Evolutionary conservation across 2,329 filamentous ascomycete genomes (phyloP).

Genomic region (Monosporascus cannonballus): DNA sequence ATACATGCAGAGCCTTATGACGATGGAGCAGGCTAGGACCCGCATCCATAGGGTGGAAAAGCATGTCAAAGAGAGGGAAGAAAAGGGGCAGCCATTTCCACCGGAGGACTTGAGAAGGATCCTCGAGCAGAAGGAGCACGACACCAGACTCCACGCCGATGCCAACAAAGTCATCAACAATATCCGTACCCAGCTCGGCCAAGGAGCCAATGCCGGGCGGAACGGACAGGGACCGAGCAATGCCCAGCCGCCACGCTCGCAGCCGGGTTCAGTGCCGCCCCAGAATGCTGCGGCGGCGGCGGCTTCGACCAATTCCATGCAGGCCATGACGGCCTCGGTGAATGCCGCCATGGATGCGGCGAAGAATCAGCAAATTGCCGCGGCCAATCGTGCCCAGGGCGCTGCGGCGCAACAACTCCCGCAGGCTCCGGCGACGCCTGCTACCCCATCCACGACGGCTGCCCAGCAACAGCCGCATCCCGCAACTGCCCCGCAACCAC

Average conservation of each 20-base stretch:
- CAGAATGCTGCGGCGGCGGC: conserved; percentile 13
- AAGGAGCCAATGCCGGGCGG: conserved; percentile 2
- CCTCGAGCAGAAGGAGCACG: conserved; percentile 10
- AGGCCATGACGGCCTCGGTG: conserved; percentile 25
- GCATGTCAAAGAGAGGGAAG: conserved; percentile 19
- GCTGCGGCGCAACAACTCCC: conserved; percentile 17
- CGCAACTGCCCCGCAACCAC: conserved; percentile 17
- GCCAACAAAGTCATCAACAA: conserved; percentile 16
- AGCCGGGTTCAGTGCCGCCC: conserved; percentile 14
- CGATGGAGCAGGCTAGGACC: conserved; percentile 20
- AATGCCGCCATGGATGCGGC: conserved; percentile 27
- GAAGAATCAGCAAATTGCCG: conserved; percentile 24
- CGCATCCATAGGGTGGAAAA: conserved; percentile 12
- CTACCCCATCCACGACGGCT: conserved; percentile 20
- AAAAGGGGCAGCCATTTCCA: conserved; percentile 14
- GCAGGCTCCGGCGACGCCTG: conserved; percentile 16
- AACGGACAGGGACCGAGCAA: conserved; percentile 8
- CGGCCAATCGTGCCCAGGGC: conserved; percentile 12
- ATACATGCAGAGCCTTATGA: conserved; percentile 17
- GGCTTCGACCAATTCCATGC: conserved; percentile 22
- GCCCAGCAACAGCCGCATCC: conserved; percentile 15
- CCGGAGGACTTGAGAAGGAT: conserved; percentile 18
- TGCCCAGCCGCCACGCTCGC: conserved; percentile 17
- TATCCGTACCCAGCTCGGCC: conserved; percentile 16
- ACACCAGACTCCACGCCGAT: conserved; percentile 16